Percentiles rank a stretch among this genome's conserved stretches.
These are phyloP conservation scores for Pythium scleroteichum DNA, from an alignment of 352 stramenopile species.

Conservation along the genomic window DNA sequence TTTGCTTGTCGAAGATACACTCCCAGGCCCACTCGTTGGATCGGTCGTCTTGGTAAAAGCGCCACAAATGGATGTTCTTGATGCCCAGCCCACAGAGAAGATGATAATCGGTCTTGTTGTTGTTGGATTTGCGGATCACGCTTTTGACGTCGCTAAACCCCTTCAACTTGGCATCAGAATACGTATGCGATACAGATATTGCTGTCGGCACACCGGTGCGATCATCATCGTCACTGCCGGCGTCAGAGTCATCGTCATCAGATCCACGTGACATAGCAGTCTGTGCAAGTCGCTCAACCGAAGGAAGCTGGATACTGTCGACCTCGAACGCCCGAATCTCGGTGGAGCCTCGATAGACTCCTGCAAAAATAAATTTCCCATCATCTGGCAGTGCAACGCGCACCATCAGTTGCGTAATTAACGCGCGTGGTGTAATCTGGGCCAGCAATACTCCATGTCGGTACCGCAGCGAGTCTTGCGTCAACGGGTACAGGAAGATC, in stretches of 20 bases:
- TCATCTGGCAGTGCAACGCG: conserved; percentile 73
- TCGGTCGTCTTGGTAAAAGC: conserved; percentile 58
- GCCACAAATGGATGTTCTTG: conserved; percentile 87
- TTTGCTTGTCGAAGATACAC: conserved; percentile 87
- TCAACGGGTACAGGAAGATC: conserved; percentile 68
- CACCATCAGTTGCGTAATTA: conserved; percentile 86
- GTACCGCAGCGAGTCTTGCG: conserved; percentile 60
- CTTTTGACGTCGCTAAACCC: conserved; percentile 79
- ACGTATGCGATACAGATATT: conserved; percentile 61
- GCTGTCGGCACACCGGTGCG: conserved; percentile 42
- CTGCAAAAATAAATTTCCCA: conserved; percentile 85
- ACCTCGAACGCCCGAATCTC: conserved; percentile 85
- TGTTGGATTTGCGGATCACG: conserved; percentile 39
- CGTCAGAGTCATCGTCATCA: conserved; percentile 13
- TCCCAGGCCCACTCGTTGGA: conserved; percentile 67
- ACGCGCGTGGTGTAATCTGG: conserved; percentile 74
- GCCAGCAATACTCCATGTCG: conserved; percentile 75
- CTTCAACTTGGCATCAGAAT: conserved; percentile 83
- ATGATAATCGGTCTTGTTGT: conserved; percentile 67
- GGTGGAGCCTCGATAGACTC: conserved; percentile 83
- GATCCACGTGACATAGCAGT: not conserved
- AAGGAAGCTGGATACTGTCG: conserved; percentile 72
- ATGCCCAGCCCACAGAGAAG: conserved; percentile 83
- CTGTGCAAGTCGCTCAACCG: conserved; percentile 15
- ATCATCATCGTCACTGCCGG: conserved; percentile 35